Conservation (phyloP, 2,329 filamentous ascomycete species). For the Madurella mycetomatis region DNA sequence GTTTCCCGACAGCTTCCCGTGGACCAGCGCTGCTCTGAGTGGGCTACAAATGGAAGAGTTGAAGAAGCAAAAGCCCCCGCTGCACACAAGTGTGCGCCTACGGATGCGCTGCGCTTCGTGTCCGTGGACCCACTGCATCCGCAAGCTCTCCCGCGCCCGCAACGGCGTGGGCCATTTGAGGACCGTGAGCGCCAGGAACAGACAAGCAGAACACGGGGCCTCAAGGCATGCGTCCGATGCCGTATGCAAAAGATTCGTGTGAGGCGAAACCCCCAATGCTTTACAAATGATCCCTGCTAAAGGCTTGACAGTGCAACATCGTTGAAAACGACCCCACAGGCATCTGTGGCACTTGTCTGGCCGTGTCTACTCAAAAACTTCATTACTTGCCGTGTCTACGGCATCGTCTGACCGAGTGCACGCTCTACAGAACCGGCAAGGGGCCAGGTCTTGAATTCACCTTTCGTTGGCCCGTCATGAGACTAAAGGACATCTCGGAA, state of each 20-base stretch:
- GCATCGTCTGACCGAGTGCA: slow-evolving; percentile 13
- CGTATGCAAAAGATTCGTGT: slow-evolving; percentile 15
- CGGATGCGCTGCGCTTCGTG: not conserved
- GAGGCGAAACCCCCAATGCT: not conserved
- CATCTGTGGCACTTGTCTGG: slow-evolving; percentile 12
- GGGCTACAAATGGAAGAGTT: not conserved
- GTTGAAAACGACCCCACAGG: slow-evolving; percentile 5
- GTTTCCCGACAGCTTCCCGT: not conserved
- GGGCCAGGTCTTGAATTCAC: slow-evolving; percentile 13
- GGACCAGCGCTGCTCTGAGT: not conserved
- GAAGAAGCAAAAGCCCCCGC: not conserved
- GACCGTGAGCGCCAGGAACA: slow-evolving; percentile 7
- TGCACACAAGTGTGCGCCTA: not conserved
- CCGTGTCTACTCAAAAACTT: slow-evolving; percentile 8
- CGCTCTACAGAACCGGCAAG: slow-evolving; percentile 12
- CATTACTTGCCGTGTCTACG: slow-evolving; percentile 12
- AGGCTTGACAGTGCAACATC: slow-evolving; percentile 4
- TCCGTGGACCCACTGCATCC: not conserved
- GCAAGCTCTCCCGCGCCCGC: not conserved
- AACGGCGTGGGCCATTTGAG: slow-evolving; percentile 6
- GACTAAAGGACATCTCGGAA: slow-evolving; percentile 12
- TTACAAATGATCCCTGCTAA: not conserved
- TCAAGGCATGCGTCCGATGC: slow-evolving; percentile 13
- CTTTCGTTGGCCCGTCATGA: slow-evolving; percentile 16
- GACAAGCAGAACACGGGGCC: slow-evolving; percentile 3